These are phyloP conservation scores for Taxawa tesnikishii DNA, from an alignment of 2,329 filamentous ascomycete genomes.

Conservation along the genomic window DNA sequence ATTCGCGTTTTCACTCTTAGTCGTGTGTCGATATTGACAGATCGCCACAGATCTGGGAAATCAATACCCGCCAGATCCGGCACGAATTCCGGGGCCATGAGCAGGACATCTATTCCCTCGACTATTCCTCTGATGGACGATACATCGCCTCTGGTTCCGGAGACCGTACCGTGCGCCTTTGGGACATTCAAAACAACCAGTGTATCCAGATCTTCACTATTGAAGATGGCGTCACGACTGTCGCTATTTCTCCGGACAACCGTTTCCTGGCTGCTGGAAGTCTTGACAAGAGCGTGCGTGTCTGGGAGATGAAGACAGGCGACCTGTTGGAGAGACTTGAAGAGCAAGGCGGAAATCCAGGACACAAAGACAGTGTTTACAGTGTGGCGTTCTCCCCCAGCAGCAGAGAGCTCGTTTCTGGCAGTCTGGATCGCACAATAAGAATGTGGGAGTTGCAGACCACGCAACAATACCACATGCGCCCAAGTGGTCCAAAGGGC, in stretches of 20 bases:
- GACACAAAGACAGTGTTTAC: slow-evolving; percentile 95
- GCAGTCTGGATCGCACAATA: slow-evolving; percentile 94
- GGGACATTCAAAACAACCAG: slow-evolving; percentile 80
- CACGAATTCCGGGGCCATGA: slow-evolving; percentile 95
- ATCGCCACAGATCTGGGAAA: slow-evolving; percentile 74
- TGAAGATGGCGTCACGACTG: slow-evolving; percentile 93
- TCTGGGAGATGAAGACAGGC: slow-evolving; percentile 85
- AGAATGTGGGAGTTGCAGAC: slow-evolving; percentile 93
- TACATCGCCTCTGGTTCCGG: slow-evolving; percentile 93
- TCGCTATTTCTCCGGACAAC: slow-evolving; percentile 91
- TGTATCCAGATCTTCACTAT: slow-evolving; percentile 81
- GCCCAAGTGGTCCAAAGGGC: slow-evolving; percentile 53
- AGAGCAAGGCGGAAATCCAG: slow-evolving; percentile 53
- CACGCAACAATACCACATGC: slow-evolving; percentile 46
- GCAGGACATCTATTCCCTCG: slow-evolving; percentile 94
- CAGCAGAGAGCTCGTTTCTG: slow-evolving; percentile 84
- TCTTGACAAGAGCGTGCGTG: slow-evolving; percentile 91
- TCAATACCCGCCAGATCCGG: slow-evolving; percentile 67
- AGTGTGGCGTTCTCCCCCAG: slow-evolving; percentile 92
- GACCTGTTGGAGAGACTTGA: slow-evolving; percentile 85
- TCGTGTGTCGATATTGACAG: slow-evolving; percentile 5
- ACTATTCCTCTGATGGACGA: slow-evolving; percentile 86
- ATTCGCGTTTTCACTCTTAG: slow-evolving; percentile 9
- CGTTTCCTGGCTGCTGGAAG: slow-evolving; percentile 90
- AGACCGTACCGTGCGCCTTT: slow-evolving; percentile 85